Evolutionary conservation across 139 green algal species (phyloP), one percentile per base, ranked within the genome.

Genomic region (Microglena sp.): DNA sequence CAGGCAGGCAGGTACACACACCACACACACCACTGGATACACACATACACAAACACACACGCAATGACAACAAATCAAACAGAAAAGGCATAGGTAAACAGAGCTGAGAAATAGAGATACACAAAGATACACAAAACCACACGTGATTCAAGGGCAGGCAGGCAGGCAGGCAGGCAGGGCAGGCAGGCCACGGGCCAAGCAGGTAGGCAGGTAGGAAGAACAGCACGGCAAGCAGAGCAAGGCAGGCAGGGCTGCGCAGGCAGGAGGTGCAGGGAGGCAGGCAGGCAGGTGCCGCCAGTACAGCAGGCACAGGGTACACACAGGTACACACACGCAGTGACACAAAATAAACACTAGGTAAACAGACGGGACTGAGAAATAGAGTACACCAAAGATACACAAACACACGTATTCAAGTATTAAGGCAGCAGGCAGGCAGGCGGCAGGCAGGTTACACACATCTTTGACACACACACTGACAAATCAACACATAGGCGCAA

Each of bases 91-190:
- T n/a, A n/a, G n/a, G n/a, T n/a, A n/a, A n/a, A n/a, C n/a, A n/a
- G n/a, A n/a, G n/a, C n/a, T n/a, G n/a, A n/a, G n/a, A n/a, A n/a
- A n/a, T n/a, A n/a, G n/a, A n/a, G n/a, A n/a, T n/a, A n/a, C n/a
- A n/a, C n/a, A n/a, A n/a, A n/a, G n/a, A n/a, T n/a, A n/a, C n/a
- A n/a, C n/a, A n/a, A n/a, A n/a, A n/a, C n/a, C n/a, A n/a, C n/a
- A n/a, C n/a, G n/a, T n/a, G n/a, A n/a, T n/a, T n/a, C n/a, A n/a
- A n/a, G n/a, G n/a, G n/a, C n/a, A n/a, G 24, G 27, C 27, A 36
- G 27, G 55, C 26, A 62, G 27, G 55, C 6, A 62, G 7, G 55
- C 55, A 43, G 24, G 55, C 55, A 62, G 18, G n/a, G n/a, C n/a
- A n/a, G n/a, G n/a, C n/a, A n/a, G n/a, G n/a, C n/a, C n/a, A n/a